phyloP scores from a whole-genome alignment of 176 grass and related monocot genomes.

The Zoysia japonica region DNA sequence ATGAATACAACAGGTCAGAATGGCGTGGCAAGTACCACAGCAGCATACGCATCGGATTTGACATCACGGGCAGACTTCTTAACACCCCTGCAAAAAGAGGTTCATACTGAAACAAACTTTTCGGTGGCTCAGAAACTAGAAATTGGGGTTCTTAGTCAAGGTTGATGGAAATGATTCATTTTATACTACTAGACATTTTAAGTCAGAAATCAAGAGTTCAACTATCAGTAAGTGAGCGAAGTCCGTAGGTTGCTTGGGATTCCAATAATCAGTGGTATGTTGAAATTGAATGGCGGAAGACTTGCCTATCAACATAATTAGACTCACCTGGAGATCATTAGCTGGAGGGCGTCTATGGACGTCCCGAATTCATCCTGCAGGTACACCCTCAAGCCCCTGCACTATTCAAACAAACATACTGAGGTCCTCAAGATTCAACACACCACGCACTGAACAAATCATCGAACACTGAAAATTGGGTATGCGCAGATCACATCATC shows the following conservation, averaged over 20 bases:
- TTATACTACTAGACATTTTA: not conserved
- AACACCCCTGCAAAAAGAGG: slow-evolving; percentile 56
- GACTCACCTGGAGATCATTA: slow-evolving; percentile 77
- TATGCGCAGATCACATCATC: not conserved
- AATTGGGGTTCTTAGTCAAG: not conserved
- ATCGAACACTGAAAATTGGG: not conserved
- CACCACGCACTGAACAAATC: slow-evolving; percentile 20
- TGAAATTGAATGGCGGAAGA: not conserved
- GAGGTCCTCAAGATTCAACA: slow-evolving; percentile 18
- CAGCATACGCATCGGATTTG: slow-evolving; percentile 84
- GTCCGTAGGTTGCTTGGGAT: not conserved
- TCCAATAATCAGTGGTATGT: not conserved
- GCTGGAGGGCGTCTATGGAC: slow-evolving; percentile 68
- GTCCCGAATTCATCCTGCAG: slow-evolving; percentile 81
- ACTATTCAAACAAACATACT: slow-evolving; percentile 32
- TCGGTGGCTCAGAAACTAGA: not conserved
- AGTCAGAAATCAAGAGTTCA: not conserved
- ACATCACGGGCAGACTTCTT: slow-evolving; percentile 52
- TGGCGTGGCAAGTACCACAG: slow-evolving; percentile 31
- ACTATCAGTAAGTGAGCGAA: not conserved
- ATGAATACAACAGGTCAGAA: slow-evolving; percentile 1
- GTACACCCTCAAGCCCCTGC: slow-evolving; percentile 81
- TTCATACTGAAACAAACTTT: not conserved
- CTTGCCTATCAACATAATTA: not conserved
- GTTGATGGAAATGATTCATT: not conserved